These are phyloP conservation scores for Handroanthus guayacan DNA, from an alignment of 257 asterid species.

Conservation along the genomic window DNA sequence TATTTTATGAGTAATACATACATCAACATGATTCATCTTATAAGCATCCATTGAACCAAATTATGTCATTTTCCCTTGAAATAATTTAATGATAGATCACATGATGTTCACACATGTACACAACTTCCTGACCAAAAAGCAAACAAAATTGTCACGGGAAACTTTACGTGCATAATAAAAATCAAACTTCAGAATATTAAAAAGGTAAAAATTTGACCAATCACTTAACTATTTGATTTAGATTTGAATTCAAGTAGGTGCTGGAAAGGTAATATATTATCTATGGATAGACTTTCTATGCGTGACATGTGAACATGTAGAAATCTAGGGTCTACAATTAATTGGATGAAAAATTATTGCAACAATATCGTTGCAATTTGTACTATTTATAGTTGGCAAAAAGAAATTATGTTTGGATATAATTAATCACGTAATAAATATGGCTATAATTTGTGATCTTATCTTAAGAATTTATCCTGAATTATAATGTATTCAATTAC, in stretches of 20 bases:
- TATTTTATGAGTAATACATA: no score
- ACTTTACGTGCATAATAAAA: slow-evolving; percentile 5
- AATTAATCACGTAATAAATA: background rate
- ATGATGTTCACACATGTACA: slow-evolving; percentile 34
- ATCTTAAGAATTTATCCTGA: no score
- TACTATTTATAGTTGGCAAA: background rate
- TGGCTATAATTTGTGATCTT: background rate
- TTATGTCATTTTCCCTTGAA: no score
- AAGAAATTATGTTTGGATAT: background rate
- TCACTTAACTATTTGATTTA: background rate
- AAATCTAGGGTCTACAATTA: background rate
- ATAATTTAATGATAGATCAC: slow-evolving; percentile 8
- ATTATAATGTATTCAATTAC: no score
- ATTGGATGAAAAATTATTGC: background rate
- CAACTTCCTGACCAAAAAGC: slow-evolving; percentile 18
- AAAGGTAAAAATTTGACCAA: slow-evolving; percentile 19
- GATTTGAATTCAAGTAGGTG: background rate
- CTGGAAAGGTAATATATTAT: background rate
- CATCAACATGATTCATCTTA: no score
- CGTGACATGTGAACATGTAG: background rate
- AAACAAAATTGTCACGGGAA: slow-evolving; percentile 24
- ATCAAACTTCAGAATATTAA: background rate
- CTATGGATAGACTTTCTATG: background rate
- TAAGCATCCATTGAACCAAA: no score
- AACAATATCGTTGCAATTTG: background rate